Evolutionary conservation across 2,329 filamentous ascomycete species (phyloP).

Genomic region (Penicillium sp.): DNA sequence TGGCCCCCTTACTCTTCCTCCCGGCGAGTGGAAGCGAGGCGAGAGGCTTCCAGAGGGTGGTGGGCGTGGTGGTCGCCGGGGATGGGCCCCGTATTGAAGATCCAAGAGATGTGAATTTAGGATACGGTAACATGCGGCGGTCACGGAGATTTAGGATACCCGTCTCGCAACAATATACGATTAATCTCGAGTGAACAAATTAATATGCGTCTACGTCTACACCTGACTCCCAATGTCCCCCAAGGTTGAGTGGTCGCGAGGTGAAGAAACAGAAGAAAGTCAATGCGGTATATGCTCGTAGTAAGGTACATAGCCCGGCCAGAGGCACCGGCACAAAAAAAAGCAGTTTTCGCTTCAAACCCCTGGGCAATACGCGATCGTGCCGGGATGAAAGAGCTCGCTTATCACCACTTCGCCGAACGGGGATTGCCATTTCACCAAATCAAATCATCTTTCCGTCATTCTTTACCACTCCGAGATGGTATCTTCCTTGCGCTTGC

Average conservation of each 20-base stretch:
- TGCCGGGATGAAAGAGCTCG: background rate
- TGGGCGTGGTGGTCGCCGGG: slow-evolving; percentile 38
- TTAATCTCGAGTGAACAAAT: slow-evolving; percentile 7
- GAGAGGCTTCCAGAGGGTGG: slow-evolving; percentile 46
- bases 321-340: slow-evolving; percentile 10
- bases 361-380: background rate
- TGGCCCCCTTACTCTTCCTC: slow-evolving; percentile 33
- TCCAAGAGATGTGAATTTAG: background rate
- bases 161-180: slow-evolving; percentile 14
- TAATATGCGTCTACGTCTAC: background rate
- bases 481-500: slow-evolving; percentile 84
- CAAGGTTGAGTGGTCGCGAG: background rate
- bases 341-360: slow-evolving; percentile 5
- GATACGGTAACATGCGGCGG: background rate
- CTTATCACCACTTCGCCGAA: background rate
- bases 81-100: slow-evolving; percentile 42
- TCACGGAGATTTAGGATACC: slow-evolving; percentile 6
- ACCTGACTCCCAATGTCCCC: background rate
- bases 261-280: slow-evolving; percentile 20
- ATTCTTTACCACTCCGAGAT: slow-evolving; percentile 67
- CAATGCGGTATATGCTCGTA: slow-evolving; percentile 35
- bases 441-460: slow-evolving; percentile 1
- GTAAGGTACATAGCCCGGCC: slow-evolving; percentile 29
- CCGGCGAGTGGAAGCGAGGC: slow-evolving; percentile 51
- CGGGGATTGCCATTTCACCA: background rate